Evolutionary conservation across 805 yeast species (phyloP).

Genomic region (Clavispora phyllophila): DNA sequence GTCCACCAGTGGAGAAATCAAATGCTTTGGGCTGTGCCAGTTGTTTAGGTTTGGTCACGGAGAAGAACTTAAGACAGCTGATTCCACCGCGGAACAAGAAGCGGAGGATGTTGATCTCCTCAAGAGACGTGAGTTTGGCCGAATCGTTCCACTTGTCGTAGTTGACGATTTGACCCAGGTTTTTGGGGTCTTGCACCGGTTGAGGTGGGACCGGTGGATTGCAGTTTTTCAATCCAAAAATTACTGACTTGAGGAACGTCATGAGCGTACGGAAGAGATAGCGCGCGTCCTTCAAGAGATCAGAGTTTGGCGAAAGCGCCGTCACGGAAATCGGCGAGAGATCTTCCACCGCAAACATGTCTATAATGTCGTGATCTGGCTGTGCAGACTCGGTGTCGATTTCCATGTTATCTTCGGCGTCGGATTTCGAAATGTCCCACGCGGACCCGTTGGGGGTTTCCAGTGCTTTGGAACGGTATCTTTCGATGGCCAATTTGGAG

Average conservation of each 20-base stretch:
- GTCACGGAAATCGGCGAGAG: slow-evolving; percentile 56
- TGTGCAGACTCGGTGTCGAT: slow-evolving; percentile 12
- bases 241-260: slow-evolving; percentile 85
- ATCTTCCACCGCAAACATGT: slow-evolving; percentile 32
- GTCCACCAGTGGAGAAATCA: slow-evolving; percentile 67
- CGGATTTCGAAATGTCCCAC: neutral
- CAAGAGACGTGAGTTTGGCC: slow-evolving; percentile 77
- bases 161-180: slow-evolving; percentile 33
- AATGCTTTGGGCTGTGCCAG: slow-evolving; percentile 29
- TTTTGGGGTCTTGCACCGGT: slow-evolving; percentile 43
- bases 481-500: slow-evolving; percentile 34
- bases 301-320: slow-evolving; percentile 41
- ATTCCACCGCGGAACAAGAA: slow-evolving; percentile 81
- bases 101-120: slow-evolving; percentile 75
- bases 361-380: slow-evolving; percentile 14
- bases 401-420: slow-evolving; percentile 10
- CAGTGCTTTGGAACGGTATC: slow-evolving; percentile 27
- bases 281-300: slow-evolving; percentile 82
- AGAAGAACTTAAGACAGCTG: slow-evolving; percentile 71
- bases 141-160: slow-evolving; percentile 72
- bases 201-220: slow-evolving; percentile 66
- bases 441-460: neutral
- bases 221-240: slow-evolving; percentile 82
- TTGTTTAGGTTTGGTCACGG: slow-evolving; percentile 49
- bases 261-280: slow-evolving; percentile 81